Percentiles rank a stretch among this genome's conserved stretches.
phyloP scores from a whole-genome alignment of 352 stramenopile genomes.

The Phytophthora rubi region DNA sequence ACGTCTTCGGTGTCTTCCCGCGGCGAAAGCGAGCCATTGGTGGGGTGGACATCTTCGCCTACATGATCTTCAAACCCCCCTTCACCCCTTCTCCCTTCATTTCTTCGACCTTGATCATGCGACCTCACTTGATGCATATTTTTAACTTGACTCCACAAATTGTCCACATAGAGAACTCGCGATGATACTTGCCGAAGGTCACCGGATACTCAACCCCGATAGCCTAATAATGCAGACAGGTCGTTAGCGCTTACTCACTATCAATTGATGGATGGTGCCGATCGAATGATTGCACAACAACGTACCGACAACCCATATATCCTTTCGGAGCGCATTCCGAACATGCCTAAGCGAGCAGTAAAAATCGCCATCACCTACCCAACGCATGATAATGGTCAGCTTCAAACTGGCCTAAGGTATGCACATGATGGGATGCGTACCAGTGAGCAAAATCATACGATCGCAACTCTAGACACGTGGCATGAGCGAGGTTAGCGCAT shows the following conservation, averaged over 20 bases:
- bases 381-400: constrained; percentile 6
- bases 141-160: constrained; percentile 66
- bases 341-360: constrained; percentile 86
- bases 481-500: constrained; percentile 10
- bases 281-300: background rate
- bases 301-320: constrained; percentile 86
- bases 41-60: constrained; percentile 19
- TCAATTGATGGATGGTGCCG: background rate
- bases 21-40: constrained; percentile 13
- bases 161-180: constrained; percentile 76
- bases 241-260: background rate
- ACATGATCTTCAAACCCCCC: constrained; percentile 34
- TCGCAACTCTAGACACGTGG: constrained; percentile 65
- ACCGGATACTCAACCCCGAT: constrained; percentile 70
- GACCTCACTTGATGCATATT: constrained; percentile 9
- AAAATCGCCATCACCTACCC: constrained; percentile 82
- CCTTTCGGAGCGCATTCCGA: constrained; percentile 83
- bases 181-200: constrained; percentile 82
- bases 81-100: constrained; percentile 12
- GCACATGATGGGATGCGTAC: constrained; percentile 34
- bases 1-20: constrained; percentile 22
- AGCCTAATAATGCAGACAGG: constrained; percentile 44
- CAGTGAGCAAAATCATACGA: constrained; percentile 82
- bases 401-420: background rate
- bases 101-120: constrained; percentile 19